A percentile compares a stretch with the other conserved stretches of the same genome.
These are phyloP conservation scores for Cercospora sesami DNA, from an alignment of 2,329 filamentous ascomycete species.

Conservation along the genomic window DNA sequence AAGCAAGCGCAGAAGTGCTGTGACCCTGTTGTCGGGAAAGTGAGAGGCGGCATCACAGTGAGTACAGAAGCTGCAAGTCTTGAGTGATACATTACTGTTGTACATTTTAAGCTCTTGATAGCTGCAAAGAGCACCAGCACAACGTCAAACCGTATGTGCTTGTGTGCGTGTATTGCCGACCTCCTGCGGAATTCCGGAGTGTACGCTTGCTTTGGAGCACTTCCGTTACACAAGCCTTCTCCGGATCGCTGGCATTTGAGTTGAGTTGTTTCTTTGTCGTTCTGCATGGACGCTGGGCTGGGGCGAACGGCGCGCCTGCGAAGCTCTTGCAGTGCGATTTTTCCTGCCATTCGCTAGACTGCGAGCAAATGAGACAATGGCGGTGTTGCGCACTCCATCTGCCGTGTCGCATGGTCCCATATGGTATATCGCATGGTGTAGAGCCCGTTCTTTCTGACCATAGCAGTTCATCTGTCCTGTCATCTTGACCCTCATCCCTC, in stretches of 20 bases:
- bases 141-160: background rate
- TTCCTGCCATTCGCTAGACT: background rate
- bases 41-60: background rate
- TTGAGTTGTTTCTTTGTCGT: background rate
- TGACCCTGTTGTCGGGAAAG: background rate
- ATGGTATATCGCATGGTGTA: background rate
- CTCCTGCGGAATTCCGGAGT: background rate
- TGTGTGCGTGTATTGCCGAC: background rate
- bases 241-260: background rate
- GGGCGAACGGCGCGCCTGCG: background rate
- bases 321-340: background rate
- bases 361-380: background rate
- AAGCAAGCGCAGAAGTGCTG: background rate
- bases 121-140: background rate
- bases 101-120: background rate
- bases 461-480: background rate
- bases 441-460: background rate
- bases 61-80: conserved; percentile 1
- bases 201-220: conserved; percentile 11
- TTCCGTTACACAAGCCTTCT: conserved; percentile 15
- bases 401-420: background rate
- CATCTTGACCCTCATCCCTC: background rate
- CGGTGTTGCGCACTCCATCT: background rate
- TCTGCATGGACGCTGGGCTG: background rate
- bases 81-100: conserved; percentile 5